These are phyloP conservation scores for Parascedosporium putredinis DNA, from an alignment of 2,329 filamentous ascomycete genomes.

Conservation along the genomic window DNA sequence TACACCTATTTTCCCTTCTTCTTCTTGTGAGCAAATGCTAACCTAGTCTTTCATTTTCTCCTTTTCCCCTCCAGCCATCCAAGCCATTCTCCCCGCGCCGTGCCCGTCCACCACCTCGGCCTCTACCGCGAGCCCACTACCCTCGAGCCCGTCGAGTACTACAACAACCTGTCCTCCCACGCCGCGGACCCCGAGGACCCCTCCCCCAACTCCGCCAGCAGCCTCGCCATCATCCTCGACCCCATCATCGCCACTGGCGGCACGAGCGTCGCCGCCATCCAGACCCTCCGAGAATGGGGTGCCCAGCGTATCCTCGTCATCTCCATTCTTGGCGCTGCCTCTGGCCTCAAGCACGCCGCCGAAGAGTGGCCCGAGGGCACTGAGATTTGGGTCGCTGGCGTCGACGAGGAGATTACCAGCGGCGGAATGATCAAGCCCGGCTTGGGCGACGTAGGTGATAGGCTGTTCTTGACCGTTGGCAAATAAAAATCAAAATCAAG, in stretches of 20 bases:
- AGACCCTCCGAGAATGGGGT: conserved; percentile 82
- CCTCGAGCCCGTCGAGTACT: conserved; percentile 88
- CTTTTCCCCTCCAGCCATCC: conserved; percentile 28
- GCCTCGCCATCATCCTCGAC: conserved; percentile 74
- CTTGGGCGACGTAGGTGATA: conserved; percentile 80
- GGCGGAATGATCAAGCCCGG: conserved; percentile 86
- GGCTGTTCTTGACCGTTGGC: conserved; percentile 78
- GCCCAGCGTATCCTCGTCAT: conserved; percentile 72
- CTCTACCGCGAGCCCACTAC: conserved; percentile 86
- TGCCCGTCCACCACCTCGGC: conserved; percentile 85
- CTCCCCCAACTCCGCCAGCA: conserved; percentile 25
- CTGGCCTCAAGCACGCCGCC: conserved; percentile 63
- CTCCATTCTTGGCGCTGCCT: conserved; percentile 60
- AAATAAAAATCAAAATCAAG: too few relatives aligned
- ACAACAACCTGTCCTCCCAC: conserved; percentile 89
- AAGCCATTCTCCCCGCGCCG: conserved; percentile 71
- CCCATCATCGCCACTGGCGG: conserved; percentile 91
- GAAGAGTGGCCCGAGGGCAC: conserved; percentile 67
- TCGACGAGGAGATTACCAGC: conserved; percentile 65
- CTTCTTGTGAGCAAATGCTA: not conserved
- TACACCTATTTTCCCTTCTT: too few relatives aligned
- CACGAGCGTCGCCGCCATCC: conserved; percentile 80
- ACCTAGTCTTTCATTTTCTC: not conserved
- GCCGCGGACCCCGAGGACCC: conserved; percentile 26
- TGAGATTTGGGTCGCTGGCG: conserved; percentile 71